Evolutionary conservation across 2,329 filamentous ascomycete species (phyloP), one percentile per base, ranked within the genome.

Genomic region (Microdochium bolleyi): DNA sequence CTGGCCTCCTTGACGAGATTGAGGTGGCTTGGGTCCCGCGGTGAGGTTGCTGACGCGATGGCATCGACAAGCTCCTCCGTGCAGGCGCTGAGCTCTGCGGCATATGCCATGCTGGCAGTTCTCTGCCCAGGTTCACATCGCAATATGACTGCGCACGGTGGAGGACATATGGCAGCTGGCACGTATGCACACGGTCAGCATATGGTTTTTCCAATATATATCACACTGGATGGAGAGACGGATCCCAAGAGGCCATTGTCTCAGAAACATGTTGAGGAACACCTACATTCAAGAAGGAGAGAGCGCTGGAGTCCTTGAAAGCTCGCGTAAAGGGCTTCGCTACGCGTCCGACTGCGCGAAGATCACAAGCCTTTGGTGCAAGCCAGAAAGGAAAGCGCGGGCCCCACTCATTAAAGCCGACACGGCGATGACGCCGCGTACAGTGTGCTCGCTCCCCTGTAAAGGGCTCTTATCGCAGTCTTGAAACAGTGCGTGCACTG

Each of bases 41-140:
- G 58, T 46, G 77, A 72, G 41, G 77, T 72, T n/a, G 75, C 9
- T 9, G 22, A 75, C 13, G 84, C 78, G 55, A 91, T 72, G 44
- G 79, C 74, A 41, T 79, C 75, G 55, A 95, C 78, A 30, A 96
- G 79, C 64, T 90, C 83, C 56, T 88, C 86, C 1, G 82, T 83
- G 60, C 92, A 74, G 53, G 77, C 73, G 49, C 76, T 78, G 53
- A 92, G 70, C 64, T 75, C 79, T 57, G 84, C 82, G 60, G 84
- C 77, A 67, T 88, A 84, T 34, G 88, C 82, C 88, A 95, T 95
- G 32, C 27, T 27, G 48, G 48, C 48, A 21, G 48, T 49, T 16
- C 37, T 30, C 5, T 30, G 27, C 27, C 11, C 21, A 22, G 8
- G 5, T 22, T 46, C 19, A 46, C 41, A 16, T 24, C 8, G n/a